Evolutionary conservation across 495 filamentous ascomycete species (phyloP), one percentile per base, ranked within the genome.

Genomic region (Xylaria intraflava): DNA sequence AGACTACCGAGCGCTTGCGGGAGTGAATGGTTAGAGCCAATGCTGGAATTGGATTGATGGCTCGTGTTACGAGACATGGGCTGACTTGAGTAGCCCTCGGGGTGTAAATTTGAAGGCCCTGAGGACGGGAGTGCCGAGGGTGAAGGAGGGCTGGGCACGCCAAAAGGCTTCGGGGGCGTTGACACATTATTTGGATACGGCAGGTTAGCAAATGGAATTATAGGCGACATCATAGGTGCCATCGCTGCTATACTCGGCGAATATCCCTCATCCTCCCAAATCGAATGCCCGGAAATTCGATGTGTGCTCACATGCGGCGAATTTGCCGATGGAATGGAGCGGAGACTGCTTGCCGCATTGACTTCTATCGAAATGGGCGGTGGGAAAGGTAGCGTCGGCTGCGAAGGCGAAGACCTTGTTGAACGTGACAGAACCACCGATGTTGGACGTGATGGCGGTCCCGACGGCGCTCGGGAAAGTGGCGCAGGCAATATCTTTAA

Each of bases 11-110:
- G 68, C 58, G 45, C 62, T 46, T 30, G 51, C 29, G 53, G 30
- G 12, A 56, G 30, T 2, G 61, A 59, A n/a, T 45, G 48, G 22
- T 31, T 57, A 9, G 62, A 64, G 42, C 45, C 56, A 22, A 53
- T 38, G 52, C 64, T 66, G 20, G 43, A 53, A 39, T 55, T 59
- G 1, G 73, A 75, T 17, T 70, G 69, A 51, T 73, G 66, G 42
- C 65, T 68, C 1, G 63, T 54, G 50, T 77, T 53, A 27, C 77
- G 72, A 0, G 78, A 76, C 76, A 82, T 80, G 3, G 81, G 79
- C 52, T 83, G 78, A n/a, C 77, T 78, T 27, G 67, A 68, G 57
- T 82, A 81, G 16, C 78, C 79, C 14, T 69, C 56, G 0, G 67
- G 65, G 1, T 59, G 58, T 49, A 65, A 45, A 33, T 62, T 55